A percentile compares a stretch with the other conserved stretches of the same genome.
These are phyloP conservation scores for Diplogelasinospora grovesii DNA, from an alignment of 495 filamentous ascomycete genomes.

Conservation along the genomic window DNA sequence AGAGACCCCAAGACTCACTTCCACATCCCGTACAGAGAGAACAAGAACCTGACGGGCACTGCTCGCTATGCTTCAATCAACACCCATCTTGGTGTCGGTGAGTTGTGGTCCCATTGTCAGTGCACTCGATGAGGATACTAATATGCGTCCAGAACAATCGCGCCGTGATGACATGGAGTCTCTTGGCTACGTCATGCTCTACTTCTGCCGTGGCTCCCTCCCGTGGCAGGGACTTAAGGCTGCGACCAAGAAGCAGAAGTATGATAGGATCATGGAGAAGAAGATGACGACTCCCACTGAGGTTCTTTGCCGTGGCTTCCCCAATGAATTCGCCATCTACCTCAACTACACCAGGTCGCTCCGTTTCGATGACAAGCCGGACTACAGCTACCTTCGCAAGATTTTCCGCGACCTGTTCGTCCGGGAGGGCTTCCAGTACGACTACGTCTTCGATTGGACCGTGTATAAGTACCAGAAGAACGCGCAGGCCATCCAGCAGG, in stretches of 20 bases:
- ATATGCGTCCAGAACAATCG: no score
- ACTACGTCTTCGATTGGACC: conserved; percentile 99
- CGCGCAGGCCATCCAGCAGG: conserved; percentile 52
- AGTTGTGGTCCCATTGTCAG: no score
- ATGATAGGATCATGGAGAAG: conserved; percentile 99
- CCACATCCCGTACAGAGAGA: conserved; percentile 99
- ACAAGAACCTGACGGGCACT: conserved; percentile 99
- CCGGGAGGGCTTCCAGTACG: conserved; percentile 98
- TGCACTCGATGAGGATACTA: no score
- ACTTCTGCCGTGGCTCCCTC: conserved; percentile 98
- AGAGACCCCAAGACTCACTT: conserved; percentile 99
- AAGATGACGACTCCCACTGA: conserved; percentile 99
- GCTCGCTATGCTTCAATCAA: conserved; percentile 99
- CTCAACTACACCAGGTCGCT: conserved; percentile 98
- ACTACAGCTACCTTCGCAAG: conserved; percentile 99
- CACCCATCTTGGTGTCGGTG: conserved; percentile 94
- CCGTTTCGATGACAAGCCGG: conserved; percentile 99
- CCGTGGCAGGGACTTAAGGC: conserved; percentile 99
- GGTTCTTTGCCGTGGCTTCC: conserved; percentile 97
- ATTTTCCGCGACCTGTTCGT: conserved; percentile 99
- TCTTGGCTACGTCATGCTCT: conserved; percentile 98
- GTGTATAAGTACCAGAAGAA: conserved; percentile 99
- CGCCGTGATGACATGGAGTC: conserved; percentile 99
- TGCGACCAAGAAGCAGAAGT: conserved; percentile 99
- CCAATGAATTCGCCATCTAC: conserved; percentile 99